These are phyloP conservation scores for Persicaria maculosa DNA, from an alignment of 148 eudicot species.

Conservation along the genomic window DNA sequence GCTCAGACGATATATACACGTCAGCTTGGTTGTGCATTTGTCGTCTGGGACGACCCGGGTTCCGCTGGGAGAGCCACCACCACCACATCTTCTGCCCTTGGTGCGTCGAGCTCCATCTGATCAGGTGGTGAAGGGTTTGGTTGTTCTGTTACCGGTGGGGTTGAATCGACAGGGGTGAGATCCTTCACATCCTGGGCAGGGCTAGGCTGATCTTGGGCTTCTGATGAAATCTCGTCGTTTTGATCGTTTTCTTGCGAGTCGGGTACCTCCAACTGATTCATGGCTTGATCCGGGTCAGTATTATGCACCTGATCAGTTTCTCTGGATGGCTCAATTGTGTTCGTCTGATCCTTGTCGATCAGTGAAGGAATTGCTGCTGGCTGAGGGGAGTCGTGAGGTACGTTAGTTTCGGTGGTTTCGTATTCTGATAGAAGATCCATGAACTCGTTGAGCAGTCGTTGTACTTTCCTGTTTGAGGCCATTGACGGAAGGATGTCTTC, in stretches of 20 bases:
- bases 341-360: slow-evolving; percentile 17
- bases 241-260: slow-evolving; percentile 7
- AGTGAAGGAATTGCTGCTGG: slow-evolving; percentile 15
- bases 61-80: slow-evolving; percentile 7
- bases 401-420: slow-evolving; percentile 28
- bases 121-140: background rate
- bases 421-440: slow-evolving; percentile 97
- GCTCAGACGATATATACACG: too few relatives aligned
- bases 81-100: background rate
- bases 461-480: slow-evolving; percentile 94
- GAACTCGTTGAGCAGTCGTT: slow-evolving; percentile 83
- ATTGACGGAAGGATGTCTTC: slow-evolving; percentile 95
- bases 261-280: slow-evolving; percentile 9
- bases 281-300: background rate
- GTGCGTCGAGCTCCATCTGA: slow-evolving; percentile 11
- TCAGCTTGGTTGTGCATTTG: too few relatives aligned
- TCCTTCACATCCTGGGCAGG: background rate
- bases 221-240: background rate
- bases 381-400: slow-evolving; percentile 19
- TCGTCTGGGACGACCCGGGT: background rate
- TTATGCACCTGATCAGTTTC: background rate
- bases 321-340: slow-evolving; percentile 6
- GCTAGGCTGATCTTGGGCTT: background rate
- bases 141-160: background rate
- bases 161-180: background rate